Conservation (phyloP, 257 asterid genomes). For the Penstemon newberryi region DNA sequence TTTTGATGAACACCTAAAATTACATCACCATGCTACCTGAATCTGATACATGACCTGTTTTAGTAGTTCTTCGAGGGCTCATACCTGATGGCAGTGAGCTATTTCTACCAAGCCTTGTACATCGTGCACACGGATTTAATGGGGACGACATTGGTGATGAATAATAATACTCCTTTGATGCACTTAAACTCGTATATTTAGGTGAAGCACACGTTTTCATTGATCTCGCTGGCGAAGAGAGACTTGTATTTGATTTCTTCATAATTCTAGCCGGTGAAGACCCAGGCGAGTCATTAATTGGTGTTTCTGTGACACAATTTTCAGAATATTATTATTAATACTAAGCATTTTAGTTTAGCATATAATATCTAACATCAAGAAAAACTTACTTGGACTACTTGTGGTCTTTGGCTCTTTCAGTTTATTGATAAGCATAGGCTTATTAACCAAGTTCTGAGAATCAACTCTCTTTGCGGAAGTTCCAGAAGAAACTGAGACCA, state of each 20-base stretch:
- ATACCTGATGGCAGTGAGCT: conserved; percentile 22
- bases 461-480: conserved; percentile 25
- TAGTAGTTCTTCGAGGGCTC: conserved; percentile 37
- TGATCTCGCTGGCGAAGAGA: conserved; percentile 42
- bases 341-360: background rate
- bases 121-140: conserved; percentile 42
- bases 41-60: conserved; percentile 24
- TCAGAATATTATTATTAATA: background rate
- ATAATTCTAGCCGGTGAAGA: conserved; percentile 42
- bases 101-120: conserved; percentile 37
- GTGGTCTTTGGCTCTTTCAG: conserved; percentile 37
- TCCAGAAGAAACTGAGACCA: conserved; percentile 27
- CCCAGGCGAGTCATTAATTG: conserved; percentile 32
- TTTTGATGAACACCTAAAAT: conserved; percentile 7
- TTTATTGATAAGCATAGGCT: conserved; percentile 29
- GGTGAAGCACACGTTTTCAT: conserved; percentile 33
- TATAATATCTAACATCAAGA: background rate
- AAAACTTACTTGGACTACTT: conserved; percentile 41
- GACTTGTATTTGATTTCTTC: conserved; percentile 5
- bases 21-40: conserved; percentile 25
- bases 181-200: conserved; percentile 15
- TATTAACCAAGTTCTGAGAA: conserved; percentile 40
- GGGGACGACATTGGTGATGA: conserved; percentile 50
- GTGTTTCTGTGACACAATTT: conserved; percentile 33
- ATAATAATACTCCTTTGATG: conserved; percentile 27